Conservation (phyloP, 495 filamentous ascomycete genomes). For the Thermothielavioides terrestris region DNA sequence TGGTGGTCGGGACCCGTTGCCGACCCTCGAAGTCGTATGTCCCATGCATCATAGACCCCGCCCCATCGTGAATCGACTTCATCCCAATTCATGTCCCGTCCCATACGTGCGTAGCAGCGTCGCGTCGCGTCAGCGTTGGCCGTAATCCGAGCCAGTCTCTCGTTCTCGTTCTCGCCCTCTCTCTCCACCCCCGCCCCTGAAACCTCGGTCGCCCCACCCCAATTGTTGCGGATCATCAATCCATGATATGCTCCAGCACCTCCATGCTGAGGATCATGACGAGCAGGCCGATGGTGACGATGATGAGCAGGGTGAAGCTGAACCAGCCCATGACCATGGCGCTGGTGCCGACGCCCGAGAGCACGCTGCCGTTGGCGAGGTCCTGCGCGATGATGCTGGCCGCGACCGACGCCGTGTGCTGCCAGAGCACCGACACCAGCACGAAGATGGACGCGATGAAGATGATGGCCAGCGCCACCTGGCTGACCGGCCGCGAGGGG, state of each 20-base stretch:
- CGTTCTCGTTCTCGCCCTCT: too few relatives aligned
- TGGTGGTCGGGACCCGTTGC: too few relatives aligned
- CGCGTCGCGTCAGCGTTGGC: too few relatives aligned
- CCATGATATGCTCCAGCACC: constrained; percentile 47
- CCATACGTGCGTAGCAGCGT: background rate
- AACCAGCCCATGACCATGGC: constrained; percentile 98
- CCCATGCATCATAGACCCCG: too few relatives aligned
- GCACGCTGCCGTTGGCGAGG: constrained; percentile 86
- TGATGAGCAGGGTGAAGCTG: constrained; percentile 80
- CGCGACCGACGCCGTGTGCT: constrained; percentile 89
- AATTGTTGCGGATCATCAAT: too few relatives aligned
- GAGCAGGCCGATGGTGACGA: constrained; percentile 87
- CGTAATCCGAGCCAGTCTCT: too few relatives aligned
- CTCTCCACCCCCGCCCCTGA: background rate
- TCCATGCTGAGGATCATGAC: constrained; percentile 92
- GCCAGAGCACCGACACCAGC: constrained; percentile 64
- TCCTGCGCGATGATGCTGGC: constrained; percentile 89
- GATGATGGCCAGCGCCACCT: constrained; percentile 68
- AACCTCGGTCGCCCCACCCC: too few relatives aligned
- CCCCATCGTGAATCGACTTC: too few relatives aligned
- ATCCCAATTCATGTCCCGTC: background rate
- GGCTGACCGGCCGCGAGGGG: constrained; percentile 62
- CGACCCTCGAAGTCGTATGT: too few relatives aligned
- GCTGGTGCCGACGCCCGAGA: constrained; percentile 77
- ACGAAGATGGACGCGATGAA: constrained; percentile 74